Conservation (phyloP, 1,139 yeast genomes). For the Lodderomyces elongisporus region DNA sequence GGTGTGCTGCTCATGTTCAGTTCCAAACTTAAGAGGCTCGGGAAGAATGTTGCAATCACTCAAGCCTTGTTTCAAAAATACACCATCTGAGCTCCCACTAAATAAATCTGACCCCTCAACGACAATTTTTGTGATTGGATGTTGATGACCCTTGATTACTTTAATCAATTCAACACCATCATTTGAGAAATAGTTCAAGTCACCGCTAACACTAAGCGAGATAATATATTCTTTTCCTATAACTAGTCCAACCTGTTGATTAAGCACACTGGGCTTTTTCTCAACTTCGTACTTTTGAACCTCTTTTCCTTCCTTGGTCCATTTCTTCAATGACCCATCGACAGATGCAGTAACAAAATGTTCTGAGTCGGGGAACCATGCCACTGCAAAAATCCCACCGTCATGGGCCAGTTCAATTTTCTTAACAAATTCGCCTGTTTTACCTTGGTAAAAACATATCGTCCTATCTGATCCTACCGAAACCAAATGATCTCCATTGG, state of each 20-base stretch:
- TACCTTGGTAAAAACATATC: constrained; percentile 79
- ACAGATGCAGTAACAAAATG: constrained; percentile 79
- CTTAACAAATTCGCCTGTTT: constrained; percentile 68
- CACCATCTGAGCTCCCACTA: constrained; percentile 87
- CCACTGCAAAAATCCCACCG: constrained; percentile 76
- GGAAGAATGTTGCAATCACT: constrained; percentile 10
- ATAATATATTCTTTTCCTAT: constrained; percentile 57
- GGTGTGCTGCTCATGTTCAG: constrained; percentile 34
- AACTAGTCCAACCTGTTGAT: constrained; percentile 80
- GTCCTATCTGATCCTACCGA: constrained; percentile 84
- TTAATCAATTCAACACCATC: constrained; percentile 35
- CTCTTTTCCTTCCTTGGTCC: constrained; percentile 33
- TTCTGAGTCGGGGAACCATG: constrained; percentile 62
- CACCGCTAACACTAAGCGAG: constrained; percentile 70
- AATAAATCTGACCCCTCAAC: constrained; percentile 25
- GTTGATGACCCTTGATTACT: constrained; percentile 72
- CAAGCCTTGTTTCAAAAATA: constrained; percentile 54
- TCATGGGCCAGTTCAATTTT: constrained; percentile 56
- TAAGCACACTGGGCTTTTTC: constrained; percentile 32
- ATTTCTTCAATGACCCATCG: constrained; percentile 66
- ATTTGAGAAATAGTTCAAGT: constrained; percentile 52
- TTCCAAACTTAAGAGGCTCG: constrained; percentile 14
- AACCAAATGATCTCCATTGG: constrained; percentile 67
- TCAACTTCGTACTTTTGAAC: constrained; percentile 38
- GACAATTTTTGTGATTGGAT: constrained; percentile 55